Evolutionary conservation across 2,329 filamentous ascomycete genomes (phyloP), one percentile per base, ranked within the genome.

Genomic region (Ophiognomonia clavigignenti-juglandacearum): DNA sequence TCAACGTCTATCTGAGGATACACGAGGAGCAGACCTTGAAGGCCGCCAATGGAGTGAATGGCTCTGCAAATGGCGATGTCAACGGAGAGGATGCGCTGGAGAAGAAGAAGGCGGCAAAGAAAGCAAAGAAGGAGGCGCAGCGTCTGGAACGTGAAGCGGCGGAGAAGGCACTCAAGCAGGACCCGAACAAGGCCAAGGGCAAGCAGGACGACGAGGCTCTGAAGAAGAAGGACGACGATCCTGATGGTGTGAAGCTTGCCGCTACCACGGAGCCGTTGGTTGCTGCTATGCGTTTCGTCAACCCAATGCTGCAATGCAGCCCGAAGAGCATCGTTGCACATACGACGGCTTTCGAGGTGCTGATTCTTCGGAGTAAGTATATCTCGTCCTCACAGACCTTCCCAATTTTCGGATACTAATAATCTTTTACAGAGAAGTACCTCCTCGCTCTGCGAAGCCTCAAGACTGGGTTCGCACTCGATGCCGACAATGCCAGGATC

Each of bases 151-250:
- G 88, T 59, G 85, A 88, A 55, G 88, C 90, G 34, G 84, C 85
- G 22, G 88, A 90, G 56, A 88, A 83, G 60, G 80, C 81, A 18
- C 82, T 85, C 29, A 88, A 88, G 72, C 85, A 85, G 54, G 90
- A 95, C 54, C 88, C 89, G 6, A 89, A 95, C 64, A 92, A 90
- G 71, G 75, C 79, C 22, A 74, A 77, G 26, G 79, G 77, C 22
- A 83, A 77, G 53, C 69, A 71, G 3, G 76, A 80, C 38, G 75
- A 73, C 10, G 63, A 63, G 14, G 86, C 83, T 51, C 69, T 74
- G 9, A 93, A 91, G 73, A 96, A 95, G 73, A 86, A 88, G 67
- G 93, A 98, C 57, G 80, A 87, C 18, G 93, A 98, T 65, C 92
- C 93, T 22, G 74, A 86, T 26, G 93, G 95, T 34, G 71, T 83